Base-by-base conservation (phyloP, 768 basidiomycete genomes). In the Termitomyces sp. region DNA sequence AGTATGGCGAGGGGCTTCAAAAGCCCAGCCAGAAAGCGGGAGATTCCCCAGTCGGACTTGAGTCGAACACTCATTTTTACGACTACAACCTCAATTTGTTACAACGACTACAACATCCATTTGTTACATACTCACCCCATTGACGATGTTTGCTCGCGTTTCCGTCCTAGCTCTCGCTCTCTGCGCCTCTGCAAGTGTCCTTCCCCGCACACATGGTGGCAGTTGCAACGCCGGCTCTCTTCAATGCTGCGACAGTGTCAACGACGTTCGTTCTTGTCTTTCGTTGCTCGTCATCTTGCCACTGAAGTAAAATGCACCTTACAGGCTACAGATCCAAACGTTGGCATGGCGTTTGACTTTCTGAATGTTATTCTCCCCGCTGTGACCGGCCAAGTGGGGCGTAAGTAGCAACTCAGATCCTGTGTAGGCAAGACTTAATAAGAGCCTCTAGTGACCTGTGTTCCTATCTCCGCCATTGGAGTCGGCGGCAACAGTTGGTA, bases 221-320 rank as follows among this genome's bases (percentile, higher is more conserved):
- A 25, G 25, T 2, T 64, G 65, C 59, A 64, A 56, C 45, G 61
- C 60, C 10, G 63, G 63, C 7, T 2, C 56, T 2, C 11, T 59
- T 23, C 52, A 61, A 4, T 66, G 65, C 60, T 66, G 65, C 57
- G 58, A 64, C 35, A 57, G 51, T 39, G 51, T 63, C 25, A 57
- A 63, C 19, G 23, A 12, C n/a, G 43, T 45, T 17, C 35, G 43
- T 28, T 23, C 8, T 16, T 19, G 21, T n/a, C 8, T 45, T 28
- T 34, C 42, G 17, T 11, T 35, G 2, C 21, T 19, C 8, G 27
- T 3, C 45, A 28, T 12, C 11, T 28, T 8, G 17, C 21, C 17
- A n/a, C 49, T 50, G 25, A 50, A 34, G 34, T 12, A 34, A 5
- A 39, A 27, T 50, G 23, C 25, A 17, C 9, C 35, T 37, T n/a